Evolutionary conservation across 129 eudicot genomes (phyloP).

Genomic region (Erigeron canadensis): DNA sequence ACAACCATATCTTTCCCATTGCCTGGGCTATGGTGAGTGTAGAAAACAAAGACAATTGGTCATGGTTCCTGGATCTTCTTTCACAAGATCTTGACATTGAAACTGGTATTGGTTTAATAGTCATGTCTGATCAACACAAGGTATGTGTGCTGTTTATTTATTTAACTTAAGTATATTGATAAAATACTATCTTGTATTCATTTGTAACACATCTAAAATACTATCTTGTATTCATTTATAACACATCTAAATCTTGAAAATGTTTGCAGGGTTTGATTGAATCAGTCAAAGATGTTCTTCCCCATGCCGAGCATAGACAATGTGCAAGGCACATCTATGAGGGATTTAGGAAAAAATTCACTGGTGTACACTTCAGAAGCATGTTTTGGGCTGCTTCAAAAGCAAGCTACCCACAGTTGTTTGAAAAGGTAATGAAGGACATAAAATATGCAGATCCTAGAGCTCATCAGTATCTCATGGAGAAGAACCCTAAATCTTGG

Average conservation of each 20-base stretch:
- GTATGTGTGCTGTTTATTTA: background rate
- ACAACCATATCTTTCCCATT: background rate
- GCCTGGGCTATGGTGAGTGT: background rate
- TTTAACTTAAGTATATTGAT: no score
- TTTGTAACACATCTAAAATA: no score
- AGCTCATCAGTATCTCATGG: no score
- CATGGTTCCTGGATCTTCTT: background rate
- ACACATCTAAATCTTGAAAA: no score
- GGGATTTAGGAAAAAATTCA: conserved; percentile 10
- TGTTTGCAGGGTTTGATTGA: background rate
- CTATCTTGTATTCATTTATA: no score
- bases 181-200: no score
- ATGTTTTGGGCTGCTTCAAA: no score
- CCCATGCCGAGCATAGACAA: background rate
- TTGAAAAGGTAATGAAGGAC: no score
- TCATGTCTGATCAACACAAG: background rate
- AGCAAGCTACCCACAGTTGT: no score
- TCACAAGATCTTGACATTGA: background rate
- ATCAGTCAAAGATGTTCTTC: background rate
- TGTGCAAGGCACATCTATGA: background rate
- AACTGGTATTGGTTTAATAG: background rate
- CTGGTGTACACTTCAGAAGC: conserved; percentile 1
- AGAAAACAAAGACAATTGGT: background rate
- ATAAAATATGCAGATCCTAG: no score
- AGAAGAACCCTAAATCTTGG: no score